Evolutionary conservation across 768 basidiomycete species (phyloP), one percentile per base, ranked within the genome.

Genomic region (Hemileccinum rubropunctum): DNA sequence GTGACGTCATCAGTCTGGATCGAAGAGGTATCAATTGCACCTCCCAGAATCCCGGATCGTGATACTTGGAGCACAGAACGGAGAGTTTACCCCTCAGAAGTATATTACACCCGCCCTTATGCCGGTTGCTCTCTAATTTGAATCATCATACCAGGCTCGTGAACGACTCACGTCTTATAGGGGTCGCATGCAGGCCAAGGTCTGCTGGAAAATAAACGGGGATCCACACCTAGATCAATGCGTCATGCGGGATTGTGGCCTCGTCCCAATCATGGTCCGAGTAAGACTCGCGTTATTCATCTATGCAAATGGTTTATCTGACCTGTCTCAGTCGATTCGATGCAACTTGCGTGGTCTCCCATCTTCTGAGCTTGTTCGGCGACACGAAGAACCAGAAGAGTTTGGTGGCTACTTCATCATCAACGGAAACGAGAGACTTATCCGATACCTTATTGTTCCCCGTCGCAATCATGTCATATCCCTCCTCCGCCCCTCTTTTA

Each of bases 371-470:
- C 84, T 99, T 39, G 92, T 98, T 48, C 73, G 76, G 48, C 86
- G 86, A 53, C 88, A 95, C 65, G 97, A 99, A 76, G 97, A 99
- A 62, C 86, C 97, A 1, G 93, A 97, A 72, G 97, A 98, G 69
- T 98, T 98, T 63, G 97, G 97, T 45, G 97, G 95, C 26, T 98
- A 99, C 72, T 99, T 99, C 65, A 82, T 99, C 64, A 84, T 99
- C 69, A 99, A 99, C 68, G 97, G 97, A 54, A 98, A 98, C 71
- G 97, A 99, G 72, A 92, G 94, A 72, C 82, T 99, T 54, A 95
- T 99, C 58, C 92, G 97, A 55, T 98, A 94, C 72, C 84, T 98
- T 65, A 94, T 98, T 62, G 80, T 99, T 34, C 95, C 95, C 12
- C 87, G 97, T 23, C 82, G 97, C 46, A 93, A 98, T 65, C 93